These are phyloP conservation scores for Escallonia herrerae DNA, from an alignment of 129 eudicot species.

Conservation along the genomic window DNA sequence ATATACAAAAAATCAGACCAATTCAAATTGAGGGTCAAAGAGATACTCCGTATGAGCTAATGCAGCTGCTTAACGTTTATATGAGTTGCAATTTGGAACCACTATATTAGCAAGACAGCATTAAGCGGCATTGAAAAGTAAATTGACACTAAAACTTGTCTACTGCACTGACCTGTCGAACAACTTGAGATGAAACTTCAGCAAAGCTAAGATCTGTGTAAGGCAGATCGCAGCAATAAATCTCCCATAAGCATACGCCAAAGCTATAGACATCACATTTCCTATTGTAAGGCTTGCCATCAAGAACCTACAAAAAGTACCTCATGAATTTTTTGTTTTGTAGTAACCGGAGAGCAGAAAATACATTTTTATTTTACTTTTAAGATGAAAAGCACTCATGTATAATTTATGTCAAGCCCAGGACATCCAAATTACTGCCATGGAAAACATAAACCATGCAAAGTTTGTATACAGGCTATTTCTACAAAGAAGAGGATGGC, in stretches of 20 bases:
- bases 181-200: constrained; percentile 81
- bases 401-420: too few relatives aligned
- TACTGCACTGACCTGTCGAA: constrained; percentile 50
- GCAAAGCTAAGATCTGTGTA: constrained; percentile 67
- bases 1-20: too few relatives aligned
- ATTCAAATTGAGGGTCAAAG: too few relatives aligned
- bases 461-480: too few relatives aligned
- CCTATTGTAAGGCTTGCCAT: constrained; percentile 85
- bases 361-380: too few relatives aligned
- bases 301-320: constrained; percentile 54
- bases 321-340: neutral
- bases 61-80: neutral
- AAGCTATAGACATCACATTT: constrained; percentile 92
- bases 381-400: too few relatives aligned
- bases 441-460: too few relatives aligned
- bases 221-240: constrained; percentile 86
- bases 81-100: neutral
- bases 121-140: neutral
- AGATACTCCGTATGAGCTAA: too few relatives aligned
- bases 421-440: too few relatives aligned
- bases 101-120: neutral
- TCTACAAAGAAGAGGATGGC: too few relatives aligned
- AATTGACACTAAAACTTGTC: neutral
- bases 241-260: constrained; percentile 95
- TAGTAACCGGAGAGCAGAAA: too few relatives aligned